phyloP scores from a whole-genome alignment of 2,329 filamentous ascomycete species.

The Dendrostoma leiphaemia region DNA sequence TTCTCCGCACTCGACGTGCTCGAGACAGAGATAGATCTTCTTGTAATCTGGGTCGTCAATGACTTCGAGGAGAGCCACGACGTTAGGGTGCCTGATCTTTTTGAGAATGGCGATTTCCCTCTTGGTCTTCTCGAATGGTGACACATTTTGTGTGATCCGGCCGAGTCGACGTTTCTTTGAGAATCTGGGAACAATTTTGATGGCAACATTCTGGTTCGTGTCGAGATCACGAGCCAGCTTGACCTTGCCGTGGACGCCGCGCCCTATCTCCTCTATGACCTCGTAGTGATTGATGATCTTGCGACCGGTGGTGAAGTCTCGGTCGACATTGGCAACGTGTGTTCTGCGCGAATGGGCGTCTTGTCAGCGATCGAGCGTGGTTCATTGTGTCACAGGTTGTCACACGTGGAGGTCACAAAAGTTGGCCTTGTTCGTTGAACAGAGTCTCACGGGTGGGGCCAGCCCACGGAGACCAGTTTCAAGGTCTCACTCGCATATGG shows the following conservation, averaged over 20 bases:
- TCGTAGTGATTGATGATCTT: conserved; percentile 98
- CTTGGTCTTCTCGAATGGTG: conserved; percentile 78
- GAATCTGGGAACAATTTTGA: conserved; percentile 97
- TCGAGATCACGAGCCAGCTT: conserved; percentile 84
- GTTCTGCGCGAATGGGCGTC: conserved; percentile 63
- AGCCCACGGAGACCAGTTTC: neutral
- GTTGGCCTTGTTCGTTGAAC: too few relatives aligned
- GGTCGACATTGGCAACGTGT: conserved; percentile 86
- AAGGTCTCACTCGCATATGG: neutral
- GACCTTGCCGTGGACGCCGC: conserved; percentile 95
- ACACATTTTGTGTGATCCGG: conserved; percentile 62
- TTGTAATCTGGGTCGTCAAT: conserved; percentile 95
- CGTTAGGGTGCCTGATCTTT: conserved; percentile 96
- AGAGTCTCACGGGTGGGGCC: neutral
- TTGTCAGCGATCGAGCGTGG: conserved; percentile 1
- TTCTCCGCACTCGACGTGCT: conserved; percentile 92
- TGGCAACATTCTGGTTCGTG: conserved; percentile 79
- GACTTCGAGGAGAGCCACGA: conserved; percentile 91
- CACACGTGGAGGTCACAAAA: too few relatives aligned
- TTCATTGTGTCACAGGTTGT: neutral
- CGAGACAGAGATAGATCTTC: conserved; percentile 97
- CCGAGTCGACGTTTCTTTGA: conserved; percentile 93
- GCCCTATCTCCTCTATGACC: conserved; percentile 92
- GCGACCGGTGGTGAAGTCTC: conserved; percentile 82
- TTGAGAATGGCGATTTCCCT: conserved; percentile 97